Conservation (phyloP, 306 rosid genomes). For the Castanea sativa region DNA sequence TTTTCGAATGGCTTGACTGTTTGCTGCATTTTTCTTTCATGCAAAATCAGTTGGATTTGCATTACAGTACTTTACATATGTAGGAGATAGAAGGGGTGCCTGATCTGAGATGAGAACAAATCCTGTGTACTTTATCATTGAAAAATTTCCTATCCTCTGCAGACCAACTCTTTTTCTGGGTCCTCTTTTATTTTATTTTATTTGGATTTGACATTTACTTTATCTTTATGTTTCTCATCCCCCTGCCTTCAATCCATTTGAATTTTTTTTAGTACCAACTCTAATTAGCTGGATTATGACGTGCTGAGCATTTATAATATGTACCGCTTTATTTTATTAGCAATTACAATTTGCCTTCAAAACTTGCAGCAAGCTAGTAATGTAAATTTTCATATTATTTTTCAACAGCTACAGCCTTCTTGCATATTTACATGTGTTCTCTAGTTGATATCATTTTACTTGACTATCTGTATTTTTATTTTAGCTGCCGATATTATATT, state of each 20-base stretch:
- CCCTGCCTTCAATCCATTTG: neutral
- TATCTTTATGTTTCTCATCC: neutral
- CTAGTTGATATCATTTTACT: neutral
- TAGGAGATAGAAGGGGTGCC: neutral
- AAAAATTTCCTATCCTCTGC: neutral
- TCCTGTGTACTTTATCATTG: neutral
- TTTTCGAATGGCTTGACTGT: neutral
- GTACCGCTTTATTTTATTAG: neutral
- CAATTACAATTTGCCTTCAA: neutral
- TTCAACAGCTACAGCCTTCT: neutral
- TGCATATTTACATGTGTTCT: neutral
- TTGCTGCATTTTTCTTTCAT: neutral
- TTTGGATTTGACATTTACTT: neutral
- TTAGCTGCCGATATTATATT: slow-evolving; percentile 76
- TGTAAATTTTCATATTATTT: neutral
- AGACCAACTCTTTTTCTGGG: neutral
- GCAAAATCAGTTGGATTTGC: neutral
- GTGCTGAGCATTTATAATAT: neutral
- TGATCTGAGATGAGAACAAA: neutral
- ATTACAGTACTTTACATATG: neutral
- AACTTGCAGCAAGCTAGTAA: neutral
- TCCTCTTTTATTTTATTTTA: neutral
- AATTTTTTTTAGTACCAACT: neutral
- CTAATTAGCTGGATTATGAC: neutral
- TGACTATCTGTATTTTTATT: slow-evolving; percentile 11